Conservation (phyloP, 2,329 filamentous ascomycete species). For the Sordariomycetes sp. region DNA sequence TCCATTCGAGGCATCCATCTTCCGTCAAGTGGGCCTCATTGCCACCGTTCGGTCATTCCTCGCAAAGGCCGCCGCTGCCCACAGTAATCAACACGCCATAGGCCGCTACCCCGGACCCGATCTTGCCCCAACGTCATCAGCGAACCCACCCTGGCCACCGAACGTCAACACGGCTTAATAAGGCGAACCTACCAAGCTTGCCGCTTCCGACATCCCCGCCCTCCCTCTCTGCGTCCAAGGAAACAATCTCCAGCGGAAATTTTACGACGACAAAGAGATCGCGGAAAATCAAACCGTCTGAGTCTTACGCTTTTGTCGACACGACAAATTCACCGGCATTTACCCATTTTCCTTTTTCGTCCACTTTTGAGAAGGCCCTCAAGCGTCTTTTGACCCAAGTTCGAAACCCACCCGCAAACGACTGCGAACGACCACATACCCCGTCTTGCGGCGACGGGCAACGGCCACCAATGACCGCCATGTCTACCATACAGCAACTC, state of each 20-base stretch:
- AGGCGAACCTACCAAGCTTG: not conserved
- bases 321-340: not conserved
- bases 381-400: not conserved
- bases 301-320: not conserved
- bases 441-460: not conserved
- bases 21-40: not conserved
- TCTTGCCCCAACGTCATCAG: not conserved
- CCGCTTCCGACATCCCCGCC: not conserved
- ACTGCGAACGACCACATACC: not conserved
- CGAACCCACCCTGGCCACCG: not conserved
- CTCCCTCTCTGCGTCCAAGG: not conserved
- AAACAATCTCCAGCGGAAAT: not conserved
- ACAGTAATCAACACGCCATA: not conserved
- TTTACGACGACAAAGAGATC: no score
- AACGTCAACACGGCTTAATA: not conserved
- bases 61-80: not conserved
- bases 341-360: not conserved
- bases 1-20: not conserved
- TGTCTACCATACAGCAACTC: slow-evolving; percentile 79
- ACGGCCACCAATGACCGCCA: slow-evolving; percentile 14
- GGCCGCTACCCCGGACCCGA: not conserved
- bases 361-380: not conserved
- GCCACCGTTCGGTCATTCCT: not conserved
- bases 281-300: not conserved
- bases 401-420: not conserved